Evolutionary conservation across 2,329 filamentous ascomycete species (phyloP), one percentile per base, ranked within the genome.

Genomic region (Penicillium digitatum): DNA sequence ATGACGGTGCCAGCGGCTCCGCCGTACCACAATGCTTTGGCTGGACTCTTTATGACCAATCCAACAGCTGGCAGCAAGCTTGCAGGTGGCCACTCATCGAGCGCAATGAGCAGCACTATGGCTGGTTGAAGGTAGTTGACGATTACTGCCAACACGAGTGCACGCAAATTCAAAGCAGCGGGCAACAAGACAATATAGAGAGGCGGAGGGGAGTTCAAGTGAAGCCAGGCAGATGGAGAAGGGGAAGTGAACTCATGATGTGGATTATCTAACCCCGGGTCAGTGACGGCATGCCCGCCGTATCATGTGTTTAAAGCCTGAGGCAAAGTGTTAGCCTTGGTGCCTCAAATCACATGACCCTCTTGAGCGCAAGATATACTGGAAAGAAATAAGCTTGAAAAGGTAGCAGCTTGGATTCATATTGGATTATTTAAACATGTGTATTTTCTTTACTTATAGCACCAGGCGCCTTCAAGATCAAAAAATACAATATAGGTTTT

Each of bases 11-110:
- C 27, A 55, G 40, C 55, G 42, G 48, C 46, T 51, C 53, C 42
- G 55, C 57, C 61, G 59, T 61, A 62, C 52, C 60, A 63, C 58
- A 56, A 39, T 45, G 60, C 43, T 63, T 48, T 39, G 47, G 55
- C 46, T 51, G 48, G 40, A 34, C 56, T 55, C 50, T 59, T 62
- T 66, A 71, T 46, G 64, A 68, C 68, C 70, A 69, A 69, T 70
- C 68, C 62, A 59, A 66, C 55, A 60, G 69, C 68, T 67, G 66
- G 63, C 61, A 62, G 57, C 60, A 55, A 61, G 56, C 51, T 52
- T 66, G 49, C 63, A 64, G 53, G 62, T 53, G 57, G 63, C 60
- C 61, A 62, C 62, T 73, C 71, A 72, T 74, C 61, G 71, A 73
- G 67, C 49, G 58, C 37, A 64, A 52, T 60, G 54, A 66, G 52